Evolutionary conservation across 768 basidiomycete genomes (phyloP).

Genomic region (Hydnomerulius pinastri): DNA sequence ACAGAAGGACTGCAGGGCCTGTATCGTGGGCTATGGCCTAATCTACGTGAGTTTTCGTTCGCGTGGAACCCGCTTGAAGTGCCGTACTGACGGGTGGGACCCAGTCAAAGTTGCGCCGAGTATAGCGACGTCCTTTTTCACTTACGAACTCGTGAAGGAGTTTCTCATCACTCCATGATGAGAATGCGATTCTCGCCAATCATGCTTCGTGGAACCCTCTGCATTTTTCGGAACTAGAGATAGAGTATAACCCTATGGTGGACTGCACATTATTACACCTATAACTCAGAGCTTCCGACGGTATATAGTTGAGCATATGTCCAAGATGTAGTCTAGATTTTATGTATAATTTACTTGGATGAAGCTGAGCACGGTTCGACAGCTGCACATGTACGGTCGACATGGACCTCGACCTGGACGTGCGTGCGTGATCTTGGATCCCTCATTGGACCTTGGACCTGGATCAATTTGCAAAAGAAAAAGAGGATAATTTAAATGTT

Average conservation of each 20-base stretch:
- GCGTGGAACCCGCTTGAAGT: conserved; percentile 2
- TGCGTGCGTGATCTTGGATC: too few relatives aligned
- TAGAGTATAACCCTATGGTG: too few relatives aligned
- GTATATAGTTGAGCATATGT: neutral
- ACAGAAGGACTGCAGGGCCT: conserved; percentile 77
- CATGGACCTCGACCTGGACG: too few relatives aligned
- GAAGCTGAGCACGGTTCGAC: too few relatives aligned
- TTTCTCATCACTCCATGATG: conserved; percentile 40
- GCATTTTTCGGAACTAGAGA: neutral
- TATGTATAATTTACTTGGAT: neutral
- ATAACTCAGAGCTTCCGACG: too few relatives aligned
- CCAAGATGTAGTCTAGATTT: neutral
- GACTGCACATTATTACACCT: too few relatives aligned
- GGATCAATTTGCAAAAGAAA: too few relatives aligned
- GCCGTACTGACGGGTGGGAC: conserved; percentile 9
- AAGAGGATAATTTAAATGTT: neutral
- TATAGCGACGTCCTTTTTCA: conserved; percentile 85
- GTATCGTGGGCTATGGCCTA: conserved; percentile 89
- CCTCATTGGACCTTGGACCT: too few relatives aligned
- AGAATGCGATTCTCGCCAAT: neutral
- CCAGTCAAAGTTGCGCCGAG: conserved; percentile 90
- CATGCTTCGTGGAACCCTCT: neutral
- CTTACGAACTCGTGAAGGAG: conserved; percentile 70
- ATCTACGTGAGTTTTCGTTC: conserved; percentile 60
- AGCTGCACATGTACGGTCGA: too few relatives aligned